These are phyloP conservation scores for Castanospermum australe DNA, from an alignment of 306 rosid genomes.

Conservation along the genomic window DNA sequence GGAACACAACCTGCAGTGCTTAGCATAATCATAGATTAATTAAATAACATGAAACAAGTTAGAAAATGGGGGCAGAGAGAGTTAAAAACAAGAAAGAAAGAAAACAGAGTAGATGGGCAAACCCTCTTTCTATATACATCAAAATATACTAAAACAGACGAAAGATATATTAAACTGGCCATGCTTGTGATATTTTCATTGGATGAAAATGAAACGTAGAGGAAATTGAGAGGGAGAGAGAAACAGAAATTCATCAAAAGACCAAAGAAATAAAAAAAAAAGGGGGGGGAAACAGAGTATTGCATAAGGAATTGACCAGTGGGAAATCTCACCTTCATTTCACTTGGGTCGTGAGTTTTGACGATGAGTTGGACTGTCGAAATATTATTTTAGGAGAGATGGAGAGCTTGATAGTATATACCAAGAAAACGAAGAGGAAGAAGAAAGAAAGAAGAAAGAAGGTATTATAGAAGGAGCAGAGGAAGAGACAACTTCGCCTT, in stretches of 20 bases:
- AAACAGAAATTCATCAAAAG: background rate
- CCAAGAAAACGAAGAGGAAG: slow-evolving; percentile 1
- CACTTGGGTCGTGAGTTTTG: slow-evolving; percentile 12
- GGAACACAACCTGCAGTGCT: background rate
- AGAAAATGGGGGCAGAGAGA: background rate
- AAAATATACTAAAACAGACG: background rate
- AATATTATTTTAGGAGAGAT: background rate
- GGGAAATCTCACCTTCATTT: slow-evolving; percentile 59
- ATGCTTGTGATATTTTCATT: background rate
- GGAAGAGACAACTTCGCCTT: slow-evolving; percentile 14
- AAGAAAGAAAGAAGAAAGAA: too few species aligned
- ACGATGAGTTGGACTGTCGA: background rate
- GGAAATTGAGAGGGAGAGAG: background rate
- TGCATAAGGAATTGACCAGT: background rate
- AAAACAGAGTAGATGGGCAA: background rate
- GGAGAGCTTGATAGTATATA: background rate
- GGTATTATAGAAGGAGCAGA: background rate
- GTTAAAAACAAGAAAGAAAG: too few species aligned
- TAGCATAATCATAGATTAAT: background rate
- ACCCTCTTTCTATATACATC: too few species aligned
- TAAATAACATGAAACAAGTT: background rate
- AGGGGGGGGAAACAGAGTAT: background rate
- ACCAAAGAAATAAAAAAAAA: background rate
- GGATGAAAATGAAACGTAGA: background rate
- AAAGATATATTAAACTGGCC: background rate